phyloP scores from a whole-genome alignment of 148 eudicot genomes.

The Pouteria glomerata region DNA sequence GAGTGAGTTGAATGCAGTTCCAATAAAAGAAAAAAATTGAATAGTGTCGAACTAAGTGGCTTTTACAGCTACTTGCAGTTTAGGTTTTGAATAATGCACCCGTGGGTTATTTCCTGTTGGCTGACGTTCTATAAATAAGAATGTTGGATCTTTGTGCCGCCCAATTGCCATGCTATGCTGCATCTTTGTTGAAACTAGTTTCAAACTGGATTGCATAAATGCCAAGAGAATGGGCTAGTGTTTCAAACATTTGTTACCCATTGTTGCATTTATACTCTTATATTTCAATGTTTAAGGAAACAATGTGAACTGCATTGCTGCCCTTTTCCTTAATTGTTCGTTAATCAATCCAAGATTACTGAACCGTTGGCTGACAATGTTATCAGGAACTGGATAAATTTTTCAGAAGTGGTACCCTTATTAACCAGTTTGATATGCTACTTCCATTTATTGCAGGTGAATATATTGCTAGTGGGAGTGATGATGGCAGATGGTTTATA shows the following conservation, averaged over 20 bases:
- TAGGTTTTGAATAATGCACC: not conserved
- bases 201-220: not conserved
- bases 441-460: slow-evolving; percentile 49
- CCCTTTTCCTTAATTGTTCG: not conserved
- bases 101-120: not conserved
- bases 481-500: slow-evolving; percentile 96
- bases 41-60: not conserved
- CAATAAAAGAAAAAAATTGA: not conserved
- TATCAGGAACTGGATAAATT: not conserved
- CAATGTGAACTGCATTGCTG: not conserved
- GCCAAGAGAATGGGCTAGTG: not conserved
- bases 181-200: not conserved
- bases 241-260: not conserved
- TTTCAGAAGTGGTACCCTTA: not conserved
- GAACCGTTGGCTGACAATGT: not conserved
- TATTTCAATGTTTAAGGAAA: not conserved
- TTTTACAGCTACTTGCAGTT: not conserved
- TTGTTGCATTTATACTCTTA: not conserved
- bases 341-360: not conserved
- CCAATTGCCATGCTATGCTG: not conserved
- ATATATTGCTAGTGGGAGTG: slow-evolving; percentile 96
- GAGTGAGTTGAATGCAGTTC: not conserved
- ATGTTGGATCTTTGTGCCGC: not conserved
- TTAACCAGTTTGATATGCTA: not conserved
- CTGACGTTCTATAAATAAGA: not conserved